Conservation (phyloP, 495 filamentous ascomycete species). For the Penicillium dipodomyicola region DNA sequence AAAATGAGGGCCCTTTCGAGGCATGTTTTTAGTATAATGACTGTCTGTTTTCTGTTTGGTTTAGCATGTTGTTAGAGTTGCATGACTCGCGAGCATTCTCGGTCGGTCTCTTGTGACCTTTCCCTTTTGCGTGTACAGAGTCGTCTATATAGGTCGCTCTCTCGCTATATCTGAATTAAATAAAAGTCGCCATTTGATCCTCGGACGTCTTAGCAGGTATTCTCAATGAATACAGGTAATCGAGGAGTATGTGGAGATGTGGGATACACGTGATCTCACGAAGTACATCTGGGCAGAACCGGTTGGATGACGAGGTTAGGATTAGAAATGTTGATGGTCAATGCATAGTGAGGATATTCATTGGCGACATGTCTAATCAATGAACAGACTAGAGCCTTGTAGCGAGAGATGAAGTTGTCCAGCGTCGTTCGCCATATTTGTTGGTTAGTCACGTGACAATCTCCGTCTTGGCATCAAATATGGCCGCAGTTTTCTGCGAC, state of each 20-base stretch:
- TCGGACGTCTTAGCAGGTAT: not conserved
- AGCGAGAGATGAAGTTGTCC: not conserved
- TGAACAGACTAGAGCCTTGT: not conserved
- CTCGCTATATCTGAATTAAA: not conserved
- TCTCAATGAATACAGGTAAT: not conserved
- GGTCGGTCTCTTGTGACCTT: not conserved
- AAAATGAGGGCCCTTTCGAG: not conserved
- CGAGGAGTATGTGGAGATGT: not conserved
- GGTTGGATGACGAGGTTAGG: not conserved
- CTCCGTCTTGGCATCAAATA: constrained; percentile 48
- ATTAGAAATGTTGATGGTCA: not conserved
- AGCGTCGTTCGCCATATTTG: not conserved
- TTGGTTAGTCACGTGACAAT: constrained; percentile 29
- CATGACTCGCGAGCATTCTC: constrained; percentile 12
- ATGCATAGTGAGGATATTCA: not conserved
- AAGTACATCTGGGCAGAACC: not conserved
- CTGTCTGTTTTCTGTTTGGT: constrained; percentile 9
- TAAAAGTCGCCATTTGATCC: not conserved
- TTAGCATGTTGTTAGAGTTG: constrained; percentile 17
- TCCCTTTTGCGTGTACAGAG: not conserved
- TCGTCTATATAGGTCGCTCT: constrained; percentile 2
- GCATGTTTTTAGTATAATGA: constrained; percentile 9
- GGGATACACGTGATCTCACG: not conserved
- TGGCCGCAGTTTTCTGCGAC: constrained; percentile 43
- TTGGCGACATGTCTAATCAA: not conserved